phyloP scores from a whole-genome alignment of 2,329 filamentous ascomycete genomes.

The Pseudogymnoascus destructans region DNA sequence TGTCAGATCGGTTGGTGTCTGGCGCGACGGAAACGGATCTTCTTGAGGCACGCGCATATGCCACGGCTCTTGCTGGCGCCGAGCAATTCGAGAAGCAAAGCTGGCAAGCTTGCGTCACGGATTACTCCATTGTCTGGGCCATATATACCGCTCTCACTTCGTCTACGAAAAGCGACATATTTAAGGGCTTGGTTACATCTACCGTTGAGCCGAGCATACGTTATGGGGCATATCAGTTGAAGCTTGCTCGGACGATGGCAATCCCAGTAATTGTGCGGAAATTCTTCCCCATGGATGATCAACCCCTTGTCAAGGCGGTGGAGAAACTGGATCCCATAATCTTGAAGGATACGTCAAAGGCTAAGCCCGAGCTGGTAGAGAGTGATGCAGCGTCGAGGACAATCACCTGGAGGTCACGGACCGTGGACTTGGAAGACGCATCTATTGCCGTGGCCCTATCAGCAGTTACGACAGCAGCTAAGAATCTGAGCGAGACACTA shows the following conservation, averaged over 20 bases:
- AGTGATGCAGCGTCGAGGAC: slow-evolving; percentile 52
- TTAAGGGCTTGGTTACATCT: slow-evolving; percentile 72
- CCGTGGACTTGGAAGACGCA: slow-evolving; percentile 83
- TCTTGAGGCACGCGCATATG: slow-evolving; percentile 78
- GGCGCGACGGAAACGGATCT: slow-evolving; percentile 58
- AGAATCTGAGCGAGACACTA: slow-evolving; percentile 36
- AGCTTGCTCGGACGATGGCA: slow-evolving; percentile 72
- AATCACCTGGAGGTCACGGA: slow-evolving; percentile 74
- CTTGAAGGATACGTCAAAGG: slow-evolving; percentile 43
- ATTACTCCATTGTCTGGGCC: slow-evolving; percentile 64
- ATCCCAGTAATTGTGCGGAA: slow-evolving; percentile 67
- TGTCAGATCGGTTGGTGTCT: slow-evolving; percentile 49
- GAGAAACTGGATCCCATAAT: slow-evolving; percentile 57
- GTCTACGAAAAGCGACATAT: slow-evolving; percentile 58
- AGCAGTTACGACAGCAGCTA: slow-evolving; percentile 45
- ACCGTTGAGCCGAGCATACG: slow-evolving; percentile 88
- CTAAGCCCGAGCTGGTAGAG: slow-evolving; percentile 36
- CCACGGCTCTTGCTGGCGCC: slow-evolving; percentile 60
- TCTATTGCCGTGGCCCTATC: slow-evolving; percentile 77
- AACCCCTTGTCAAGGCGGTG: slow-evolving; percentile 50
- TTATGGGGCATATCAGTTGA: slow-evolving; percentile 85
- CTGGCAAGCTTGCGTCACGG: slow-evolving; percentile 67
- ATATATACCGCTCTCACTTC: slow-evolving; percentile 68
- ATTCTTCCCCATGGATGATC: slow-evolving; percentile 57
- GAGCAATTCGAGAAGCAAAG: slow-evolving; percentile 75